Evolutionary conservation across 1,139 yeast species (phyloP), one percentile per base, ranked within the genome.

Genomic region (Geotrichum histeridarum): DNA sequence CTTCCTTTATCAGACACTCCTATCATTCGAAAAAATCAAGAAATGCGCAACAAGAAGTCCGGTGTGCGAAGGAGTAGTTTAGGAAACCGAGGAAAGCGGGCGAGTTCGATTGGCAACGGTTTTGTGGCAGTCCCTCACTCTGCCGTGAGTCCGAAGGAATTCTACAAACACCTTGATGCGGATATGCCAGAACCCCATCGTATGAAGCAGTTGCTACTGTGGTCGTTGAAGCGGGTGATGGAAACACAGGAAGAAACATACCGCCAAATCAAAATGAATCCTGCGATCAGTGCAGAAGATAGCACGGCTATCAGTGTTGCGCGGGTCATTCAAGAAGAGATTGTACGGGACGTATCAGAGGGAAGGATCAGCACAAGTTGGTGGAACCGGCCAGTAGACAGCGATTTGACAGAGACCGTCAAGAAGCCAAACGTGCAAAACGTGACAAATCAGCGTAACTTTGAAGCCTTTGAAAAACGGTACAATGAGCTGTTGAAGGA

Each of bases 21-120:
- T 3, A 66, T 74, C 49, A 70, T 73, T 45, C 68, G 71, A 48
- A 65, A 72, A 54, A 75, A 73, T 59, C 70, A 74, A 54, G 67
- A 66, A 45, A 54, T 70, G 53, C 64, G 73, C 46, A 64, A 66
- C 42, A 70, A 53, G 48, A 42, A 56, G 30, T 44, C 42, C 9
- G 42, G 51, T 31, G 54, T 37, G 44, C 55, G 59, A 39, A 57
- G 67, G 30, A 64, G 70, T 31, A 67, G 72, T 50, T 57, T 70
- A 33, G 67, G 66, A 17, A 63, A 67, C 55, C 72, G 94, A 44
- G 94, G 94, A 1, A 84, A 83, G 62, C 72, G 94, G 38, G 79
- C 84, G 2, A 85, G 87, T 64, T 83, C 91, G 0, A 78, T 86
- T 12, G 90, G 93, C 0, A 84, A 83, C 63, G 93, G 93, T 2